A percentile compares a stretch with the other conserved stretches of the same genome.
Evolutionary conservation across 2,329 filamentous ascomycete species (phyloP).

Genomic region (Claviceps africana): DNA sequence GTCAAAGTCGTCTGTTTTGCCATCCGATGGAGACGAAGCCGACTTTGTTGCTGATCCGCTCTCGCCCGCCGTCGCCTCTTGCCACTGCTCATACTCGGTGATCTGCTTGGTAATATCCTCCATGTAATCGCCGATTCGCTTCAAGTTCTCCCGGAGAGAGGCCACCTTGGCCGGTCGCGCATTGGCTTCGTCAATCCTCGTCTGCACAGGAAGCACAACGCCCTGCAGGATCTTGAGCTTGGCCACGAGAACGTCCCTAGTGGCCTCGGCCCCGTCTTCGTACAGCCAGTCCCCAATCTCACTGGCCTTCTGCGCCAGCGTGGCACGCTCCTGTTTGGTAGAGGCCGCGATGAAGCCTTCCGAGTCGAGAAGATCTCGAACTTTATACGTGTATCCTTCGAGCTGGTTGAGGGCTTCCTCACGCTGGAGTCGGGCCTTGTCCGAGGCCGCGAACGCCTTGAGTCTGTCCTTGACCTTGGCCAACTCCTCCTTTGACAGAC

Average conservation of each 20-base stretch:
- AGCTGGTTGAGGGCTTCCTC: constrained; percentile 86
- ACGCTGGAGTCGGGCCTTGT: constrained; percentile 58
- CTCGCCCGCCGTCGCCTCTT: constrained; percentile 34
- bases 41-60: no score
- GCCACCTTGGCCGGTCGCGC: constrained; percentile 58
- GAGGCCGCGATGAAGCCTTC: constrained; percentile 60
- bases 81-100: constrained; percentile 48
- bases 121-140: constrained; percentile 57
- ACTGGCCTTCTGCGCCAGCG: constrained; percentile 54
- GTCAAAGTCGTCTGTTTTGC: constrained; percentile 45
- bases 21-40: constrained; percentile 31
- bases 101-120: constrained; percentile 58
- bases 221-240: constrained; percentile 65
- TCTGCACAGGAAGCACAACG: constrained; percentile 64
- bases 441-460: constrained; percentile 72
- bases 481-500: constrained; percentile 34
- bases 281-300: constrained; percentile 82
- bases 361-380: constrained; percentile 68
- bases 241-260: constrained; percentile 57
- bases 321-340: constrained; percentile 50
- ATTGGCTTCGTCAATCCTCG: constrained; percentile 56
- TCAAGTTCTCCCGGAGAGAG: constrained; percentile 54
- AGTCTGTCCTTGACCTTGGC: constrained; percentile 53
- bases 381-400: constrained; percentile 85
- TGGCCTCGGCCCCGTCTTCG: constrained; percentile 64